Base-by-base conservation (phyloP, 208 protist genomes). In the Trypanosoma congolense region DNA sequence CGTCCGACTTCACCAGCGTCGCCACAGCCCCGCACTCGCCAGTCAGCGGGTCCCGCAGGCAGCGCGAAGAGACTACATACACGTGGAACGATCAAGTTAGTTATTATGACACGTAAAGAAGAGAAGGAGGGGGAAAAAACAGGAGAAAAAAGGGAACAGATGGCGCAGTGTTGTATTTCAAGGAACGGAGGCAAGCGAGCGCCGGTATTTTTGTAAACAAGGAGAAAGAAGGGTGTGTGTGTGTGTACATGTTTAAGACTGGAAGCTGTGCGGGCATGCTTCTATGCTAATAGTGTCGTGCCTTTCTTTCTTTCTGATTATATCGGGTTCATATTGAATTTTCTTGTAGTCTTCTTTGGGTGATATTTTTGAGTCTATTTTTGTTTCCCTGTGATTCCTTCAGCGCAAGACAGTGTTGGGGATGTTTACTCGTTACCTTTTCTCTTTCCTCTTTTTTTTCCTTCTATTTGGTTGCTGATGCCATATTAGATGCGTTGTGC, bases 1-100 rank as follows among this genome's bases (percentile, higher is more conserved):
- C 55, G 10, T 26, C 55, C 8, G 68, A 83, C 41, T 92, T 92
- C 57, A 58, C 70, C 9, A 78, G 76, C 57, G 60, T 44, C 31
- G 21, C 4, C 18, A 6, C 2, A 5, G 36, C 31, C 3, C 4
- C 31, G 1, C 18, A 36, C 5, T 8, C 12, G 18, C 2, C 25
- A 30, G 1, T 14, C 3, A 1, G 40, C 25, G 30, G 35, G 29
- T 1, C 10, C 25, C 29, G 19, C 33, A n/a, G 9, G 33, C 33
- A 38, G 33, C 33, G 33, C 9, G 33, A 38, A 12, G 33, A 12
- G 33, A 12, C 33, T 12, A 16, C 33, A 38, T 38, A 6, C 33
- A 6, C 12, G 6, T 38, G 33, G 33, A 38, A 38, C 33, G 33
- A 38, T 38, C 33, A 38, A 38, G 12, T 38, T 12, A 12, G 6